Evolutionary conservation across 2,329 filamentous ascomycete genomes (phyloP), one percentile per base, ranked within the genome.

Genomic region (Neofusicoccum sp.): DNA sequence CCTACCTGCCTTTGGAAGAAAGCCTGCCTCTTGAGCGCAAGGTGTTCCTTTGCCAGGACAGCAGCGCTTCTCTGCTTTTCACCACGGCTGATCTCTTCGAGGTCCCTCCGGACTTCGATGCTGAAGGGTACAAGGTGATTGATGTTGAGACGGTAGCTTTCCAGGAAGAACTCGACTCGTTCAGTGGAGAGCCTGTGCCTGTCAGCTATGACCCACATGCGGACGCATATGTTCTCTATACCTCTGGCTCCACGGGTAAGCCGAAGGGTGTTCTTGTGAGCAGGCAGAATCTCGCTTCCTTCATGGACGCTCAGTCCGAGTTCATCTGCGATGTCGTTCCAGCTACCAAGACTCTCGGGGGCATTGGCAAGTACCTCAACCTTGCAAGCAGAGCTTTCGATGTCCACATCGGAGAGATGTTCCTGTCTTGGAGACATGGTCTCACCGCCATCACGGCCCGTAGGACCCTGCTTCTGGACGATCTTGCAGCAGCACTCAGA

Each of bases 181-280:
- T 48, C 11, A 40, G 41, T 26, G 33, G 51, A 24, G 24, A 41
- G 11, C 41, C 41, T 20, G 43, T 38, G 3, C 44, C 43, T 16
- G 33, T 57, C 24, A 41, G 11, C n/a, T 56, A 61, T 24, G 33
- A 57, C 12, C 59, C 33, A 4, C 41, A 57, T 14, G 49, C 44
- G 8, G 40, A 56, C 26, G 49, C 41, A 14, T 61, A 61, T 34
- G 51, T 99, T 62, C 89, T 99, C 61, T 99, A 99, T 80, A 99
- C 95, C 1, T 98, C 93, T 36, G 95, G 95, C 38, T 98, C 93
- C 0, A 99, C 95, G 6, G 95, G 95, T 64, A 98, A 98, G 84
- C 95, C 95, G 66, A 99, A 99, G 86, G 95, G 95, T 78, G 90
- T 99, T 58, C 56, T 62, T 16, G 48, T 62, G 11, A 61, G 60